Evolutionary conservation across 2,329 filamentous ascomycete species (phyloP).

Genomic region (Podosphaera aphanis): DNA sequence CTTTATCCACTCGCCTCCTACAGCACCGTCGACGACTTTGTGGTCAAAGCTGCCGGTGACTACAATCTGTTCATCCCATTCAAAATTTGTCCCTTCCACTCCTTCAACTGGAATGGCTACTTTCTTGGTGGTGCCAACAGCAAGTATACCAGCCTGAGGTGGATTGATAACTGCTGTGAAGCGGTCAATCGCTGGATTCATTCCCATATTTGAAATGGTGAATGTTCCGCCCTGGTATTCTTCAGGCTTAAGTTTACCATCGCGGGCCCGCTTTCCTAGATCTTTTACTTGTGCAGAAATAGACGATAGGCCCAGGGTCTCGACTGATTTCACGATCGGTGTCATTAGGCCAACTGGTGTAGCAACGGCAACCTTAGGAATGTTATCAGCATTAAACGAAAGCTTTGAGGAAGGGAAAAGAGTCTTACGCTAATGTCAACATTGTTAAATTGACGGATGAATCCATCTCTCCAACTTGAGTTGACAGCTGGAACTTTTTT

Average conservation of each 20-base stretch:
- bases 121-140: slow-evolving; percentile 87
- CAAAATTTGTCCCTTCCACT: slow-evolving; percentile 43
- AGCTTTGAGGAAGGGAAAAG: background rate
- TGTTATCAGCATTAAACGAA: background rate
- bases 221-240: slow-evolving; percentile 98
- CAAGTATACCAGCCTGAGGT: slow-evolving; percentile 83
- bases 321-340: slow-evolving; percentile 79
- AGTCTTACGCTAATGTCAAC: slow-evolving; percentile 82
- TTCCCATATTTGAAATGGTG: slow-evolving; percentile 99
- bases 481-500: slow-evolving; percentile 91
- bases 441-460: slow-evolving; percentile 79
- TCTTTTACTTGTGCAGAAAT: slow-evolving; percentile 88
- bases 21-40: slow-evolving; percentile 91
- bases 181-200: slow-evolving; percentile 88
- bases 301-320: slow-evolving; percentile 61
- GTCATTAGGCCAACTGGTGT: slow-evolving; percentile 91
- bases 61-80: slow-evolving; percentile 93
- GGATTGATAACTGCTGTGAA: slow-evolving; percentile 99
- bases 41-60: slow-evolving; percentile 95
- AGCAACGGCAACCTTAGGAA: slow-evolving; percentile 23
- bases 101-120: slow-evolving; percentile 63
- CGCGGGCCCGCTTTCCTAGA: slow-evolving; percentile 82
- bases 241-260: slow-evolving; percentile 97
- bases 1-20: slow-evolving; percentile 88
- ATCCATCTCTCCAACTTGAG: slow-evolving; percentile 75